A percentile compares a stretch with the other conserved stretches of the same genome.
These are phyloP conservation scores for Juglanconis oblonga DNA, from an alignment of 2,329 filamentous ascomycete species.

Conservation along the genomic window DNA sequence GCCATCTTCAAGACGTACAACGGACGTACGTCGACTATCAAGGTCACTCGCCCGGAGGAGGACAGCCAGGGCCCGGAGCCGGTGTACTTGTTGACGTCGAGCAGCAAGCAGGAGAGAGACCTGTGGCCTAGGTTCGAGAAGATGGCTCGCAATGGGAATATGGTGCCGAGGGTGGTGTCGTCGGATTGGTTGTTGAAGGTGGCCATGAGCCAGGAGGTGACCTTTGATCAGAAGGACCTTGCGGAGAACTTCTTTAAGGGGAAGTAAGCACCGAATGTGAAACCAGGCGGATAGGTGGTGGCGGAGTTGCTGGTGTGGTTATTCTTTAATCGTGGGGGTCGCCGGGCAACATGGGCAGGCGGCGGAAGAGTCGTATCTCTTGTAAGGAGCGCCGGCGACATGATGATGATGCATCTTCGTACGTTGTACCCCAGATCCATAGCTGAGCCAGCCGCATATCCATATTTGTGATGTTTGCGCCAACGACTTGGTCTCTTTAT, in stretches of 20 bases:
- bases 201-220: conserved; percentile 81
- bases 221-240: conserved; percentile 63
- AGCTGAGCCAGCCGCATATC: not conserved
- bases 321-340: not conserved
- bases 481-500: not conserved
- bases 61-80: conserved; percentile 65
- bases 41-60: conserved; percentile 59
- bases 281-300: conserved; percentile 22
- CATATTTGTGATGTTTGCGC: not conserved
- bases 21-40: conserved; percentile 66
- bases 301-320: not conserved
- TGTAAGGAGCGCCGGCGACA: not conserved
- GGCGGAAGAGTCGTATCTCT: not conserved
- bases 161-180: conserved; percentile 75
- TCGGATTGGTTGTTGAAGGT: conserved; percentile 89
- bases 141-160: conserved; percentile 74
- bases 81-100: conserved; percentile 78
- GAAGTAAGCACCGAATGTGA: not conserved
- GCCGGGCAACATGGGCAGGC: not conserved
- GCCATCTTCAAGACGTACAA: conserved; percentile 77
- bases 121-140: conserved; percentile 79
- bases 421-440: not conserved
- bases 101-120: conserved; percentile 62
- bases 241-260: conserved; percentile 40
- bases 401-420: not conserved